Conservation (phyloP, 495 filamentous ascomycete genomes). For the Aspergillus leporis region DNA sequence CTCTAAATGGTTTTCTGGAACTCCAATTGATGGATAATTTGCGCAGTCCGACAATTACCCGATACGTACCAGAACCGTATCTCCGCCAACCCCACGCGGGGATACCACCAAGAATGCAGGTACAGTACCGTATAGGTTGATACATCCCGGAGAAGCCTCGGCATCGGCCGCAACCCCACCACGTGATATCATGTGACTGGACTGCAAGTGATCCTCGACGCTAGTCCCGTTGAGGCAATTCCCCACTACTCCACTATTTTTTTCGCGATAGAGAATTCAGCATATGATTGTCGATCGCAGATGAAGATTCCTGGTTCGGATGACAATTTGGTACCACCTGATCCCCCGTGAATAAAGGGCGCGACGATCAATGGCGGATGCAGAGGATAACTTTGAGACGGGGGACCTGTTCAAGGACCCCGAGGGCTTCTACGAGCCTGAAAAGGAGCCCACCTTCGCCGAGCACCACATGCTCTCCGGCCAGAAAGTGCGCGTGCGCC, state of each 20-base stretch:
- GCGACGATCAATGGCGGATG: slow-evolving; percentile 20
- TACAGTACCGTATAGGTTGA: slow-evolving; percentile 16
- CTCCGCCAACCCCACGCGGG: slow-evolving; percentile 13
- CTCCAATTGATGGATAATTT: slow-evolving; percentile 9
- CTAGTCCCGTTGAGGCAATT: slow-evolving; percentile 8
- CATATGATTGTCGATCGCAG: slow-evolving; percentile 1
- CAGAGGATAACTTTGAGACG: slow-evolving; percentile 41
- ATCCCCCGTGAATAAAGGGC: slow-evolving; percentile 2
- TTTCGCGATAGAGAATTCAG: slow-evolving; percentile 17
- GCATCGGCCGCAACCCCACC: neutral
- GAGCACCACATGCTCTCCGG: slow-evolving; percentile 69
- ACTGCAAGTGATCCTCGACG: neutral
- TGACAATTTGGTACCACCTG: neutral
- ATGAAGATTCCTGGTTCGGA: neutral
- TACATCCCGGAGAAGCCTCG: slow-evolving; percentile 9
- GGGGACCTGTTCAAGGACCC: slow-evolving; percentile 76
- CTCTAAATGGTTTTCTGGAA: too few species aligned
- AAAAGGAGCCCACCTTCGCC: slow-evolving; percentile 66
- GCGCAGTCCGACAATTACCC: slow-evolving; percentile 20
- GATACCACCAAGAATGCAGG: slow-evolving; percentile 9
- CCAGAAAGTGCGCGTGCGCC: slow-evolving; percentile 65
- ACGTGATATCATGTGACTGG: slow-evolving; percentile 23
- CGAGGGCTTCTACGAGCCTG: slow-evolving; percentile 69
- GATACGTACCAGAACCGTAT: slow-evolving; percentile 13
- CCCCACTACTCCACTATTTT: slow-evolving; percentile 15